Percentiles rank a stretch among this genome's conserved stretches.
Evolutionary conservation across 495 filamentous ascomycete species (phyloP).

Genomic region (Friedmanniomyces endolithicus): DNA sequence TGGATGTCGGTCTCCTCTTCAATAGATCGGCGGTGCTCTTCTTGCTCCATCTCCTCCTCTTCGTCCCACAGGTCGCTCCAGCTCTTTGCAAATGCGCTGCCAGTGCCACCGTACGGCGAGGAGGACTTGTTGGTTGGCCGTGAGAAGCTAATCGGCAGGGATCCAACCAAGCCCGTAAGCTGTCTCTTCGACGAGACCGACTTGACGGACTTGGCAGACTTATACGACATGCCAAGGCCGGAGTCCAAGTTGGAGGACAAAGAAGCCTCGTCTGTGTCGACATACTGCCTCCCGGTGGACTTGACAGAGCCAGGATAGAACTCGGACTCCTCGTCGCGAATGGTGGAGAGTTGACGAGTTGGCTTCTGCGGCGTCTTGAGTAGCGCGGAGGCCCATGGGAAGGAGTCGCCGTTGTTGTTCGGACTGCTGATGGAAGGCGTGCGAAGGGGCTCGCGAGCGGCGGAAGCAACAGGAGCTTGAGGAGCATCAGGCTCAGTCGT

Average conservation of each 20-base stretch:
- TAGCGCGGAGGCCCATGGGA: constrained; percentile 90
- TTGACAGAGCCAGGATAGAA: constrained; percentile 64
- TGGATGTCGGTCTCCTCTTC: constrained; percentile 20
- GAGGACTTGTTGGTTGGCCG: constrained; percentile 30
- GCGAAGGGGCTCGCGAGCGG: constrained; percentile 88
- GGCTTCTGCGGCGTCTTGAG: constrained; percentile 61
- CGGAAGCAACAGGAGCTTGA: constrained; percentile 52
- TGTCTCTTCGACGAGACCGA: constrained; percentile 15
- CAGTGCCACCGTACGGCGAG: constrained; percentile 34
- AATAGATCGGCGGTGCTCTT: constrained; percentile 27
- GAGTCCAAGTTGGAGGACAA: constrained; percentile 70
- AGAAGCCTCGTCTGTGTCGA: constrained; percentile 55
- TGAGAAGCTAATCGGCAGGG: constrained; percentile 56
- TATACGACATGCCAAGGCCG: constrained; percentile 54
- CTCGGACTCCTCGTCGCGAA: constrained; percentile 73
- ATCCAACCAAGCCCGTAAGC: constrained; percentile 47
- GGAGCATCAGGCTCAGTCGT: constrained; percentile 56
- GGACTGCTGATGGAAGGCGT: constrained; percentile 92
- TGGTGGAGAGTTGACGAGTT: constrained; percentile 75
- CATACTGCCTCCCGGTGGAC: constrained; percentile 36
- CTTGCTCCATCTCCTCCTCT: constrained; percentile 56
- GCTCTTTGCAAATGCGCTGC: constrained; percentile 73
- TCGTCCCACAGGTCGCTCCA: constrained; percentile 97
- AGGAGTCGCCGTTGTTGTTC: constrained; percentile 65
- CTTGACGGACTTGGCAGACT: constrained; percentile 43